Conservation (phyloP, 306 rosid species). For the Hippophae gyantsensis region DNA sequence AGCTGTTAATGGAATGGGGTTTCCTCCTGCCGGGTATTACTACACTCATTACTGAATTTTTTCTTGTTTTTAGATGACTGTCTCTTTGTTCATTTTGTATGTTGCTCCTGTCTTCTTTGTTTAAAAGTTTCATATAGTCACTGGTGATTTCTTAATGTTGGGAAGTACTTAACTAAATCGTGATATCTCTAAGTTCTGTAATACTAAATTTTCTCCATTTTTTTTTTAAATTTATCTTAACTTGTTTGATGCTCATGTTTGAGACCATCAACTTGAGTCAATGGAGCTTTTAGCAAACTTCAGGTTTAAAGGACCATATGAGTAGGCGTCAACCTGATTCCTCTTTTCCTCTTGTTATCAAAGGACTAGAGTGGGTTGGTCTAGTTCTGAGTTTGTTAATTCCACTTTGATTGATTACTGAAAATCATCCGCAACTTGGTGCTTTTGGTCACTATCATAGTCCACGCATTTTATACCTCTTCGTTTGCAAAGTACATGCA, state of each 20-base stretch:
- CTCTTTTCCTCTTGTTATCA: too few species aligned
- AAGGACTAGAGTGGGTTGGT: too few species aligned
- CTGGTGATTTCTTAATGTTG: too few species aligned
- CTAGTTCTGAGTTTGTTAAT: too few species aligned
- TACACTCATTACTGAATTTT: slow-evolving; percentile 53
- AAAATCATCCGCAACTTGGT: too few species aligned
- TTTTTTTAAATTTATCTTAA: slow-evolving; percentile 5
- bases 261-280: slow-evolving; percentile 11
- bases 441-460: too few species aligned
- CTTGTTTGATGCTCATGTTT: slow-evolving; percentile 27
- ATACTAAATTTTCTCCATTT: slow-evolving; percentile 35
- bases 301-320: too few species aligned
- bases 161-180: slow-evolving; percentile 33
- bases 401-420: too few species aligned
- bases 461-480: too few species aligned
- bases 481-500: too few species aligned
- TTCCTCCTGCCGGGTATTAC: slow-evolving; percentile 56
- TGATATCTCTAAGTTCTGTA: slow-evolving; percentile 37
- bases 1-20: slow-evolving; percentile 55
- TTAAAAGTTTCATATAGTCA: slow-evolving; percentile 7
- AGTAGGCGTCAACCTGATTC: too few species aligned
- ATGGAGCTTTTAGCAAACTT: too few species aligned
- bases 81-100: slow-evolving; percentile 27
- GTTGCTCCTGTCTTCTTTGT: slow-evolving; percentile 19
- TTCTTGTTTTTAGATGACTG: slow-evolving; percentile 28